A percentile compares a stretch with the other conserved stretches of the same genome.
phyloP scores from a whole-genome alignment of 352 stramenopile species.

The Phytophthora vignae region DNA sequence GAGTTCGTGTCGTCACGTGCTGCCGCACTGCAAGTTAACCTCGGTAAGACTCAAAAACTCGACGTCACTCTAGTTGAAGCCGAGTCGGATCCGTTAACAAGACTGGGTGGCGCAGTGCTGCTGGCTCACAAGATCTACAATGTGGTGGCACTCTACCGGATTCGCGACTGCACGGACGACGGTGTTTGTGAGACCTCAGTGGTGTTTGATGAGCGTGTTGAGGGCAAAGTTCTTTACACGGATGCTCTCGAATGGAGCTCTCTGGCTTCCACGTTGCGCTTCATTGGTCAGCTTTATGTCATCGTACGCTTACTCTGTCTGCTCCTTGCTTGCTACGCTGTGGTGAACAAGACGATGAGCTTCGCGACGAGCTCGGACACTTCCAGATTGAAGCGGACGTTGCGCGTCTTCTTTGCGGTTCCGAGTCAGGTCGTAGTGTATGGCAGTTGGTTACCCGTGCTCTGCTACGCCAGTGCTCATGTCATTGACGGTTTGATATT shows the following conservation, averaged over 20 bases:
- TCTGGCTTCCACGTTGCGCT: constrained; percentile 53
- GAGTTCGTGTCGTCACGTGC: constrained; percentile 46
- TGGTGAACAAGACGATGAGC: constrained; percentile 20
- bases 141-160: constrained; percentile 52
- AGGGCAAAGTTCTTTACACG: constrained; percentile 60
- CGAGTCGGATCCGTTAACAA: constrained; percentile 59
- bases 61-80: constrained; percentile 61
- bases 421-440: constrained; percentile 65
- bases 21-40: constrained; percentile 36
- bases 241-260: constrained; percentile 63
- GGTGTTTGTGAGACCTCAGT: constrained; percentile 37
- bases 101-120: constrained; percentile 53
- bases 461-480: constrained; percentile 58
- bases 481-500: constrained; percentile 60
- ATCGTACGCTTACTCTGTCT: constrained; percentile 46
- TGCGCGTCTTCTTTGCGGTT: constrained; percentile 52
- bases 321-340: constrained; percentile 39
- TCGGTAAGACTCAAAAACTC: constrained; percentile 39
- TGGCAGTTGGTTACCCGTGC: constrained; percentile 57
- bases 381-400: constrained; percentile 21
- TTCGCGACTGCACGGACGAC: constrained; percentile 37
- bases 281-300: constrained; percentile 57
- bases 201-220: constrained; percentile 55
- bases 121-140: constrained; percentile 68
- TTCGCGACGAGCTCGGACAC: constrained; percentile 2